phyloP scores from a whole-genome alignment of 2,329 filamentous ascomycete genomes.

The Mycogone perniciosa region DNA sequence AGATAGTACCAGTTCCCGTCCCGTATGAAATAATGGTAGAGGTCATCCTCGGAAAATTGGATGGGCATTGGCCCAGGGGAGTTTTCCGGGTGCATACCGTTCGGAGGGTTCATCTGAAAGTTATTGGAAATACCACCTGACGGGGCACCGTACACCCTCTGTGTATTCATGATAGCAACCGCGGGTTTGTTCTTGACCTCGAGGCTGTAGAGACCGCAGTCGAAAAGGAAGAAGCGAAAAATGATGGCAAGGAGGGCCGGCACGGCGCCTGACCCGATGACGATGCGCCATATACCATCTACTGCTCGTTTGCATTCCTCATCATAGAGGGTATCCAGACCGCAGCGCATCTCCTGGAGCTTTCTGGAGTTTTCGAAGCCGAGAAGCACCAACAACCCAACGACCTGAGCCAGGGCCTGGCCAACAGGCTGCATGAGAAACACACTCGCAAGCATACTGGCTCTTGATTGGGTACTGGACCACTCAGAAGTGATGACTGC shows the following conservation, averaged over 20 bases:
- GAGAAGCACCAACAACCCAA: slow-evolving; percentile 48
- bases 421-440: slow-evolving; percentile 66
- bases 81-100: slow-evolving; percentile 25
- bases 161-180: slow-evolving; percentile 53
- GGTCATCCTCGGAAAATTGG: slow-evolving; percentile 43
- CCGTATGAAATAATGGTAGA: slow-evolving; percentile 45
- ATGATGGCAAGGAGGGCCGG: slow-evolving; percentile 58
- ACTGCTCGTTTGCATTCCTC: slow-evolving; percentile 41
- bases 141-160: slow-evolving; percentile 47
- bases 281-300: slow-evolving; percentile 61
- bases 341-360: slow-evolving; percentile 41
- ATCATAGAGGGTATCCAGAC: slow-evolving; percentile 38
- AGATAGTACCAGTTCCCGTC: slow-evolving; percentile 32
- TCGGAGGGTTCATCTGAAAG: slow-evolving; percentile 18
- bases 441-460: slow-evolving; percentile 61
- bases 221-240: slow-evolving; percentile 61
- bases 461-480: slow-evolving; percentile 54
- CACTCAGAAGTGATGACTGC: slow-evolving; percentile 64
- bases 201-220: slow-evolving; percentile 58
- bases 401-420: slow-evolving; percentile 57
- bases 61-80: slow-evolving; percentile 35
- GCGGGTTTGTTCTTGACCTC: slow-evolving; percentile 58
- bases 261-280: slow-evolving; percentile 58
- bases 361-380: slow-evolving; percentile 37
- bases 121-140: slow-evolving; percentile 15